Evolutionary conservation across 2,329 filamentous ascomycete species (phyloP).

Genomic region (Phaeosphaeriaceae sp.): DNA sequence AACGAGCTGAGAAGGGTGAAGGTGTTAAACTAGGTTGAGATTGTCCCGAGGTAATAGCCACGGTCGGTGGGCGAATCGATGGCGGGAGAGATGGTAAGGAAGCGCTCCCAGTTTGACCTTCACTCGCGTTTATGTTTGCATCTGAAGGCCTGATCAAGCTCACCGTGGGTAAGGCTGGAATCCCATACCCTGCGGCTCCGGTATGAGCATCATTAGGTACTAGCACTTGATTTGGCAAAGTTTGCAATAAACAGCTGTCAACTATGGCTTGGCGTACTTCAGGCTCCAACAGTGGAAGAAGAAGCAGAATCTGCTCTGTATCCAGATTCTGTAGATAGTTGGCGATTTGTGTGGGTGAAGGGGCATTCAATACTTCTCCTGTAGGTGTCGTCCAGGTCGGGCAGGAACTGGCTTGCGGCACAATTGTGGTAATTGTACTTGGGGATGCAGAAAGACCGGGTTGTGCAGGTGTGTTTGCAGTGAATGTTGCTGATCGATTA

Average conservation of each 20-base stretch:
- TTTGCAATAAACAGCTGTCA: not conserved
- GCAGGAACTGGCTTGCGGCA: too few relatives aligned
- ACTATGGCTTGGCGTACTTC: conserved; percentile 7
- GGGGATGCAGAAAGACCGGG: too few relatives aligned
- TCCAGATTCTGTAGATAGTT: conserved; percentile 18
- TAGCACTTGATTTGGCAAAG: not conserved
- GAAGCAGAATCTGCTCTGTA: conserved; percentile 8
- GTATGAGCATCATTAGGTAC: not conserved
- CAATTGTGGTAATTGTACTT: too few relatives aligned
- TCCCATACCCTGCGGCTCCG: not conserved
- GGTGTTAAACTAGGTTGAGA: not conserved
- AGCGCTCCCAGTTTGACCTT: not conserved
- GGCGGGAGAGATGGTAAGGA: not conserved
- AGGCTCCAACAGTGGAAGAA: conserved; percentile 11
- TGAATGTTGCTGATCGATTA: too few relatives aligned
- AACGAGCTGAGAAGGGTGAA: not conserved
- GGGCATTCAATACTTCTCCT: too few relatives aligned
- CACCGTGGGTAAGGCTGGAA: too few relatives aligned
- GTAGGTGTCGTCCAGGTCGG: too few relatives aligned
- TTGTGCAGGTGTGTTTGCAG: too few relatives aligned
- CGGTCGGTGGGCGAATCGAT: not conserved
- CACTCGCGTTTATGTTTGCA: not conserved
- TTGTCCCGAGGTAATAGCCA: not conserved
- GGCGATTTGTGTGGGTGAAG: conserved; percentile 3
- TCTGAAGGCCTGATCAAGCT: too few relatives aligned